Evolutionary conservation across 208 protist species (phyloP), one percentile per base, ranked within the genome.

Genomic region (Leishmania aethiopica): DNA sequence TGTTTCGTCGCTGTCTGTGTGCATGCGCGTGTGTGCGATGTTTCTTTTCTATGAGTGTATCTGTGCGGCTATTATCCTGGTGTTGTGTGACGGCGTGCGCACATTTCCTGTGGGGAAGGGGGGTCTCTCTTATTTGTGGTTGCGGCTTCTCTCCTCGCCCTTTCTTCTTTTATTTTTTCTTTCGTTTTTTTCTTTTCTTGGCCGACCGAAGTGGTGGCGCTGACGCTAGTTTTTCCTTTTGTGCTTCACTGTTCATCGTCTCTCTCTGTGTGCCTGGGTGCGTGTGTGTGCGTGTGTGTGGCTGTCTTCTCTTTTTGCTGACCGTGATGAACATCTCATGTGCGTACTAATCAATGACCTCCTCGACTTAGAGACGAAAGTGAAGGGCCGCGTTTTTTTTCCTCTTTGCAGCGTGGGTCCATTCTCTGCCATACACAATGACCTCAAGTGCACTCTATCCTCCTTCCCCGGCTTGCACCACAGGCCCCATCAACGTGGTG

Each of bases 81-180:
- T 67, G 37, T 11, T 47, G 28, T 42, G 32, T 25, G 40, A 47
- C 19, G 35, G 25, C 22, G n/a, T 11, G 32, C 8, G 8, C 53
- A 62, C 70, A 19, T 17, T 51, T 35, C 28, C 42, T 69, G 2
- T 25, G 45, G 45, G n/a, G n/a, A n/a, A n/a, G n/a, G n/a, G 0
- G 45, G 10, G 8, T 49, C 45, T 49, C 45, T 49, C 45, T 11
- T 49, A 49, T 49, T 49, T 49, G 10, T 49, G 45, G 45, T 11
- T 49, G 45, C 45, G 53, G 17, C 69, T 32, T 57, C 64, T 79
- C 79, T 60, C 64, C 70, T 69, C 47, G 42, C 51, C 69, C 37
- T 67, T 67, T 67, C 60, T 67, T 17, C 1, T 67, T 35, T 4
- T 37, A 17, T 13, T 28, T 28, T 15, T 13, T 13, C 40, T 40